Conservation (phyloP, 169 alveolate genomes). For the Plasmodium billcollinsi region DNA sequence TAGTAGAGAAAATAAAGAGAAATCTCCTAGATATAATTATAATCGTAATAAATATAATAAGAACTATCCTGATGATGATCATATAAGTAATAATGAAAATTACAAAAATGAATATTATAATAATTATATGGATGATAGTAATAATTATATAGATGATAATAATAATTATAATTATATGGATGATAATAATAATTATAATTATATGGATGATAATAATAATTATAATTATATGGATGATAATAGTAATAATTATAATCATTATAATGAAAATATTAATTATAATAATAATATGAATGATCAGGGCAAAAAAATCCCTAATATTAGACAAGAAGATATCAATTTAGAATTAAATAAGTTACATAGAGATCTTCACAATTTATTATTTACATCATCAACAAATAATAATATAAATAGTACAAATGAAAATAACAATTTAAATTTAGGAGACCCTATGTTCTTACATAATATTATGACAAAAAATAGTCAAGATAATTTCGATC, state of each 20-base stretch:
- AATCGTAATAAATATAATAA: slow-evolving; percentile 16
- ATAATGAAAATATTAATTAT: neutral
- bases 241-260: neutral
- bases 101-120: no score
- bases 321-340: slow-evolving; percentile 5
- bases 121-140: neutral
- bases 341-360: slow-evolving; percentile 26
- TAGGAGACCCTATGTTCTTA: neutral
- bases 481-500: neutral
- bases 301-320: neutral
- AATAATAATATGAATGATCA: neutral
- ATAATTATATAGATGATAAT: neutral
- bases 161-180: slow-evolving; percentile 6
- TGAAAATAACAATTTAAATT: neutral
- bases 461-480: neutral
- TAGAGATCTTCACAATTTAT: slow-evolving; percentile 45
- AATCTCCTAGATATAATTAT: slow-evolving; percentile 6
- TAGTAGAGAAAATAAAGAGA: slow-evolving; percentile 5
- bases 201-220: slow-evolving; percentile 1
- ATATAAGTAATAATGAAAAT: slow-evolving; percentile 1
- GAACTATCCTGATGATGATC: neutral
- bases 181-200: neutral
- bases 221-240: slow-evolving; percentile 10
- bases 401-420: neutral
- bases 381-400: slow-evolving; percentile 26